A percentile compares a stretch with the other conserved stretches of the same genome.
These are phyloP conservation scores for Neurospora discreta DNA, from an alignment of 495 filamentous ascomycete genomes.

Conservation along the genomic window DNA sequence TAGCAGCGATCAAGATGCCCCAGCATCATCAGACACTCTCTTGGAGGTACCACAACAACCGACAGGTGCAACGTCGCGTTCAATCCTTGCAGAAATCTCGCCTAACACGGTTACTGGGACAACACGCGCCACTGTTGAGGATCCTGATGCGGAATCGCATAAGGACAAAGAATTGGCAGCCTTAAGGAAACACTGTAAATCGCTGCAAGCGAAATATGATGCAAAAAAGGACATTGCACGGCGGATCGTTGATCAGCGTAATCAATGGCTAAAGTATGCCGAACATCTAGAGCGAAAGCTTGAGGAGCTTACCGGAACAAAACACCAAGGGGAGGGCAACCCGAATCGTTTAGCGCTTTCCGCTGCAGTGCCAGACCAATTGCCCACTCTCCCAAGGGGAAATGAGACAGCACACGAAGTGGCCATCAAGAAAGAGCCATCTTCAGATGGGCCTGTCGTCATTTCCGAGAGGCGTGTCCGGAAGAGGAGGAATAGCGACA, in stretches of 20 bases:
- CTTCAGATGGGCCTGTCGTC: constrained; percentile 33
- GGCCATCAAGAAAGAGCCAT: constrained; percentile 29
- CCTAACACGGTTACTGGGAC: constrained; percentile 6
- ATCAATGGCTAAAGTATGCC: constrained; percentile 20
- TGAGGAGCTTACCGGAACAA: background rate
- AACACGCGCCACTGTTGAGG: background rate
- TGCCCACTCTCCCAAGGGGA: constrained; percentile 16
- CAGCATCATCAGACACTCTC: background rate
- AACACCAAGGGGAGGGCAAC: background rate
- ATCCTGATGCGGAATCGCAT: background rate
- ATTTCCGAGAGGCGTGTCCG: constrained; percentile 31
- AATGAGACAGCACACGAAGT: background rate
- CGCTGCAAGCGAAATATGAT: constrained; percentile 15
- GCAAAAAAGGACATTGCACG: background rate
- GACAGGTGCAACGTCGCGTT: background rate
- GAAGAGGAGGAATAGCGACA: constrained; percentile 27
- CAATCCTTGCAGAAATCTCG: constrained; percentile 11
- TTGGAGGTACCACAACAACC: background rate
- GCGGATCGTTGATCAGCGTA: constrained; percentile 4
- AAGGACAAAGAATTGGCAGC: constrained; percentile 18
- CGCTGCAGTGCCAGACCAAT: constrained; percentile 4
- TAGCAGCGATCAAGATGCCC: background rate
- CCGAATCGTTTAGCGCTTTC: background rate
- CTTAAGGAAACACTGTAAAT: constrained; percentile 14
- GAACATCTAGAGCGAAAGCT: constrained; percentile 9